These are phyloP conservation scores for Solanum boliviense DNA, from an alignment of 257 asterid species.

Conservation along the genomic window DNA sequence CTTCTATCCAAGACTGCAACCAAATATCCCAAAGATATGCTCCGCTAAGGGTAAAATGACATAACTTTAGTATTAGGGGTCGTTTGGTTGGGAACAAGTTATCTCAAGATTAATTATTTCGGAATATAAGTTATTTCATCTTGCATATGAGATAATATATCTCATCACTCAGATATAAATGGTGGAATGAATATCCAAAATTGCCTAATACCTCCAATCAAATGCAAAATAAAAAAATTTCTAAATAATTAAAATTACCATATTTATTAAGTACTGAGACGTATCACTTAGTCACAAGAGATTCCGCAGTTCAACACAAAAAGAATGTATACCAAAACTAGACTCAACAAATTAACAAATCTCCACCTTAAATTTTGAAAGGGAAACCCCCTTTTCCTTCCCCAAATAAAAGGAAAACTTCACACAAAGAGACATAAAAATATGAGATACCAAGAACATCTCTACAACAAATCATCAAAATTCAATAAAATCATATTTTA, in stretches of 20 bases:
- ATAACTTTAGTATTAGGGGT: neutral
- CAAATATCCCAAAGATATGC: neutral
- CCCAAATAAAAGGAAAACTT: neutral
- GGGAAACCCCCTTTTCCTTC: neutral
- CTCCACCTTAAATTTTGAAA: neutral
- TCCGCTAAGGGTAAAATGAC: neutral
- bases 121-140: too few relatives aligned
- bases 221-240: too few relatives aligned
- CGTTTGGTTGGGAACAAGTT: neutral
- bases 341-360: neutral
- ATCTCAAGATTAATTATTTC: too few relatives aligned
- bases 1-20: neutral
- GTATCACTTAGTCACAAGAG: neutral
- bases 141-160: too few relatives aligned
- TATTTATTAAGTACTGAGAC: neutral
- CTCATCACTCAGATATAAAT: too few relatives aligned
- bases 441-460: neutral
- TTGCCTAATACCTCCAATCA: neutral
- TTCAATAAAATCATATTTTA: neutral
- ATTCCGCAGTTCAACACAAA: neutral
- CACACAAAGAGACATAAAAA: neutral
- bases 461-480: neutral
- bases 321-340: neutral
- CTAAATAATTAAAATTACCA: too few relatives aligned
- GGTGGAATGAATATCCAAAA: too few relatives aligned